Percentiles rank a stretch among this genome's conserved stretches.
Conservation (phyloP, 495 filamentous ascomycete genomes). For the Trichoderma virens region DNA sequence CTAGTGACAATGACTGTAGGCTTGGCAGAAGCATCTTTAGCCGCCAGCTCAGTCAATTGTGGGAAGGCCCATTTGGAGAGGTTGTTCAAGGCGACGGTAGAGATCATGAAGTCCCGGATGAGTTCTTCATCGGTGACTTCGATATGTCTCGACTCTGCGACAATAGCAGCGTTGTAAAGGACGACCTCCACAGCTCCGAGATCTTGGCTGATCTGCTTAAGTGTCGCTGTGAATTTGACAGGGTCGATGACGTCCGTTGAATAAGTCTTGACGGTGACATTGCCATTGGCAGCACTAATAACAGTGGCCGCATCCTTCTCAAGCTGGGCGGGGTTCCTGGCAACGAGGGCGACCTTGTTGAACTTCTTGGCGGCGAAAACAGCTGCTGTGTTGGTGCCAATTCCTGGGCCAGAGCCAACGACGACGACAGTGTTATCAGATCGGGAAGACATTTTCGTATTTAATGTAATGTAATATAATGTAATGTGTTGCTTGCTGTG, state of each 20-base stretch:
- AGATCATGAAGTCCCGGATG: conserved; percentile 33
- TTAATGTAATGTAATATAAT: too few species aligned
- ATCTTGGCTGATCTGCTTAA: conserved; percentile 22
- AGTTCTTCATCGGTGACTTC: conserved; percentile 27
- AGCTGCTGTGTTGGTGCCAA: conserved; percentile 26
- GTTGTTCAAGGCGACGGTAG: conserved; percentile 29
- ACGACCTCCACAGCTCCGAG: conserved; percentile 26
- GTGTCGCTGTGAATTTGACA: conserved; percentile 17
- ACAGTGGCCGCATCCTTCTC: conserved; percentile 21
- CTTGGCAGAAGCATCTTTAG: conserved; percentile 15
- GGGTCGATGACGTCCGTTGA: conserved; percentile 26
- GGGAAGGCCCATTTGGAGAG: conserved; percentile 28
- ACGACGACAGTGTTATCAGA: conserved; percentile 21
- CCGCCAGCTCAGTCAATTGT: conserved; percentile 20
- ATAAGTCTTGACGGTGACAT: conserved; percentile 23
- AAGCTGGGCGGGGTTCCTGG: conserved; percentile 27
- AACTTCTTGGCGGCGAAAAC: conserved; percentile 30
- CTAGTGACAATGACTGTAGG: conserved; percentile 32
- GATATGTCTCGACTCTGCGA: conserved; percentile 21
- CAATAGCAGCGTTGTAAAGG: conserved; percentile 35
- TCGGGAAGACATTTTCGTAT: not conserved
- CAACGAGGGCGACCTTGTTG: conserved; percentile 31
- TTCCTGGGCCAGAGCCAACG: conserved; percentile 36
- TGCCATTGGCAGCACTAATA: conserved; percentile 13
- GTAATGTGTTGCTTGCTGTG: too few species aligned